Evolutionary conservation across 768 basidiomycete species (phyloP).

Genomic region (Multifurca ochricompacta): DNA sequence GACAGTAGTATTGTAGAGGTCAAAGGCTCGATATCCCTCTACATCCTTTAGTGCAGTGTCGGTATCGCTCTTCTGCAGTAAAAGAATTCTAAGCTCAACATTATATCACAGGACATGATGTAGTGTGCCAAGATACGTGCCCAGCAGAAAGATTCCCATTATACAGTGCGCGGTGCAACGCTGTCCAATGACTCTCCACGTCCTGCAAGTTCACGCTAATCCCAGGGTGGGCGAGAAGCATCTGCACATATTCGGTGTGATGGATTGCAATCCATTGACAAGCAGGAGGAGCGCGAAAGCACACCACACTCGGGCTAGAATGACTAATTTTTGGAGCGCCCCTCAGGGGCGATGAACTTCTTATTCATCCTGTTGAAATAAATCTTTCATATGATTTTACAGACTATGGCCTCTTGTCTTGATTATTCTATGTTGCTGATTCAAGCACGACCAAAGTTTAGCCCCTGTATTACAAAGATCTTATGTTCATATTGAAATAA

Average conservation of each 20-base stretch:
- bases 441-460: too few species aligned
- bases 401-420: too few species aligned
- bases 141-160: constrained; percentile 64
- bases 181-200: constrained; percentile 82
- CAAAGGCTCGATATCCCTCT: constrained; percentile 88
- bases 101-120: background rate
- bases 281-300: too few species aligned
- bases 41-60: constrained; percentile 68
- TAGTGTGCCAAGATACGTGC: constrained; percentile 32
- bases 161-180: constrained; percentile 83
- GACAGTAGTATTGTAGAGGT: constrained; percentile 63
- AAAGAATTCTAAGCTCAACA: constrained; percentile 43
- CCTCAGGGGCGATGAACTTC: too few species aligned
- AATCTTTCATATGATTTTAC: too few species aligned
- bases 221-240: constrained; percentile 65
- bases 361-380: too few species aligned
- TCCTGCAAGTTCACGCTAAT: constrained; percentile 79
- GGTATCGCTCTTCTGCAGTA: constrained; percentile 67
- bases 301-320: too few species aligned
- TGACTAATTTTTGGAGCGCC: too few species aligned
- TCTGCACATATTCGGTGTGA: constrained; percentile 71
- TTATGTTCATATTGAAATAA: too few species aligned
- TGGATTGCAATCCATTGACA: too few species aligned
- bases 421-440: too few species aligned
- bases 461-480: too few species aligned